Conservation (phyloP, 2,329 filamentous ascomycete species). For the Triangularia verruculosa region DNA sequence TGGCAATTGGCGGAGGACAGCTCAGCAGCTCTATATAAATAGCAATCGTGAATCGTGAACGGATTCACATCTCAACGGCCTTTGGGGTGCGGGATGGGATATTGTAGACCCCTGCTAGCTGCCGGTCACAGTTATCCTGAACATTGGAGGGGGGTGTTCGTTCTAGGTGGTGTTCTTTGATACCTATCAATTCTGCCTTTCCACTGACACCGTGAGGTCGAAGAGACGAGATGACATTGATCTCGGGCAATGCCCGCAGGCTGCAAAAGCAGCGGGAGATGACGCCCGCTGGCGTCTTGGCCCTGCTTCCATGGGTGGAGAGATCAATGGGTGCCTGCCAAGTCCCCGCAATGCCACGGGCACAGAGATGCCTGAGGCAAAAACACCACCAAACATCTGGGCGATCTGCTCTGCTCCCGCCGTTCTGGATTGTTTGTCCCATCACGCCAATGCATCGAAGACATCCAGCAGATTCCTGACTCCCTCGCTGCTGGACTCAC, state of each 20-base stretch:
- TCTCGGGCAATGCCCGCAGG: constrained; percentile 2
- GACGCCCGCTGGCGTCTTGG: constrained; percentile 6
- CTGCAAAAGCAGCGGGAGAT: constrained; percentile 10
- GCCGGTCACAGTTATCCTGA: neutral
- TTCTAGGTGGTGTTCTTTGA: neutral
- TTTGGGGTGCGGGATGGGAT: neutral
- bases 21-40: neutral
- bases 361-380: constrained; percentile 15
- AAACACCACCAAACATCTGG: constrained; percentile 5
- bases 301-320: constrained; percentile 13
- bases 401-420: neutral
- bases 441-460: constrained; percentile 9
- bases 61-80: neutral
- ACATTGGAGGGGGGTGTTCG: neutral
- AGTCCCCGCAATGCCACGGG: neutral
- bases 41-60: neutral
- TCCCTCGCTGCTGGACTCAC: constrained; percentile 27
- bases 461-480: constrained; percentile 23
- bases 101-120: neutral
- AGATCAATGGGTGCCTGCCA: constrained; percentile 1
- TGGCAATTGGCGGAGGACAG: neutral
- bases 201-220: no score
- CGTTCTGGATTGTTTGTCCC: constrained; percentile 4
- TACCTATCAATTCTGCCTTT: no score
- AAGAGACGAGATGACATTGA: neutral